These are phyloP conservation scores for Persicaria tinctoria DNA, from an alignment of 148 eudicot species.

Conservation along the genomic window DNA sequence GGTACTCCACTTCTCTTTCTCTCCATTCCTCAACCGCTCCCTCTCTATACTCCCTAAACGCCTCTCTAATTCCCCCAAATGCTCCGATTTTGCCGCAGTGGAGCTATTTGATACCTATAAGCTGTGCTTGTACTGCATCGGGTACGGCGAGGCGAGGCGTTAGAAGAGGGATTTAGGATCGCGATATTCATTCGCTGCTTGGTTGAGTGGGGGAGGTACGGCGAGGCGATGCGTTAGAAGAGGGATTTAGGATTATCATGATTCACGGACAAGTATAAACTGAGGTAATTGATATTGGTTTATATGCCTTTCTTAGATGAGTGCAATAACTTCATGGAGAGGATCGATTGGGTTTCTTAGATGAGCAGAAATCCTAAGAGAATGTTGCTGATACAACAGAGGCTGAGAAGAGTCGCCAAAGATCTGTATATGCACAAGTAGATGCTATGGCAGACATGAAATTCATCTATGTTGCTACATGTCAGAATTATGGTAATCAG, in stretches of 20 bases:
- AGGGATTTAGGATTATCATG: neutral
- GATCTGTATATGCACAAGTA: conserved; percentile 58
- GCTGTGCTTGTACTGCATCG: too few relatives aligned
- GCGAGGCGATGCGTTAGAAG: too few relatives aligned
- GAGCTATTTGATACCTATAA: too few relatives aligned
- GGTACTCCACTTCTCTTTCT: too few relatives aligned
- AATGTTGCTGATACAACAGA: conserved; percentile 45
- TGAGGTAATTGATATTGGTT: neutral
- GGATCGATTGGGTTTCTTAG: conserved; percentile 56
- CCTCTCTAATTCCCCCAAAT: too few relatives aligned
- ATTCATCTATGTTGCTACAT: conserved; percentile 72
- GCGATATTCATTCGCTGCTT: too few relatives aligned
- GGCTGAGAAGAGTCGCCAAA: conserved; percentile 55
- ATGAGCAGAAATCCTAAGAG: conserved; percentile 48
- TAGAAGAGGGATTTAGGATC: too few relatives aligned
- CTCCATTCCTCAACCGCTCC: too few relatives aligned
- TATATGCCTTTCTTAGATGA: conserved; percentile 37
- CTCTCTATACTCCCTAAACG: too few relatives aligned
- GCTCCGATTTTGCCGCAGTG: too few relatives aligned
- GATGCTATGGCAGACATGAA: conserved; percentile 89
- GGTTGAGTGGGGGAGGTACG: too few relatives aligned
- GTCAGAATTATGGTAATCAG: conserved; percentile 82
- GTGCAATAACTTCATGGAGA: conserved; percentile 74
- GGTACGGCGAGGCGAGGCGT: too few relatives aligned
- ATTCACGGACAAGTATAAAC: neutral